Evolutionary conservation across 2,329 filamentous ascomycete species (phyloP).

Genomic region (Rhynchosporium secalis): DNA sequence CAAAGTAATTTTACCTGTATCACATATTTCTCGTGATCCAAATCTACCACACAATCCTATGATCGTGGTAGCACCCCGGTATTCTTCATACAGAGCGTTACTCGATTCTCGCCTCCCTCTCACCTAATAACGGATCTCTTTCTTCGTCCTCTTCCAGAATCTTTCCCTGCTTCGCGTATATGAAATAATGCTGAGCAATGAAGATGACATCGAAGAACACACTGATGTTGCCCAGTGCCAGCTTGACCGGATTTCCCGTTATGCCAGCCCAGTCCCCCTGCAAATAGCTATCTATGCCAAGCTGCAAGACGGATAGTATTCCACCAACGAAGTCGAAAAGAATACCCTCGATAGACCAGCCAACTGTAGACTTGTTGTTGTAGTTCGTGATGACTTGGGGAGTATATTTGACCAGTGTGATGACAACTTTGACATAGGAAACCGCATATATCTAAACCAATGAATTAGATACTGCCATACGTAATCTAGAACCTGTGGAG

Average conservation of each 20-base stretch:
- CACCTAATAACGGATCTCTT: constrained; percentile 28
- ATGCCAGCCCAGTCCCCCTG: constrained; percentile 88
- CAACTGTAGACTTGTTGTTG: constrained; percentile 77
- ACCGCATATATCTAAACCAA: constrained; percentile 55
- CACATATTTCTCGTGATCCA: neutral
- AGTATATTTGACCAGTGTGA: constrained; percentile 90
- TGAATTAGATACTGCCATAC: neutral
- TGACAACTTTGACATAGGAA: constrained; percentile 84
- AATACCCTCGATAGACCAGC: constrained; percentile 86
- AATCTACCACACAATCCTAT: too few species aligned
- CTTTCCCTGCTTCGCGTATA: constrained; percentile 55
- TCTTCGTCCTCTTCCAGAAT: constrained; percentile 23
- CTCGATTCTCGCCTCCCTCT: constrained; percentile 23
- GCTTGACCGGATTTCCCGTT: constrained; percentile 88
- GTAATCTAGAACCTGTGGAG: neutral
- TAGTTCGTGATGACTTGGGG: constrained; percentile 85
- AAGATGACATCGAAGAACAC: constrained; percentile 87
- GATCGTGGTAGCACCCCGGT: too few species aligned
- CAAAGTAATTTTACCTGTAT: neutral
- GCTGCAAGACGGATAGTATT: constrained; percentile 76
- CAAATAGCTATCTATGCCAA: constrained; percentile 80
- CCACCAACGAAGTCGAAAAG: constrained; percentile 82
- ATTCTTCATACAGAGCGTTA: constrained; percentile 11
- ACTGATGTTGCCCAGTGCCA: constrained; percentile 80
- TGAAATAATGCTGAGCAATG: constrained; percentile 81